Evolutionary conservation across 768 basidiomycete species (phyloP).

Genomic region (Plicaturopsis crispa): DNA sequence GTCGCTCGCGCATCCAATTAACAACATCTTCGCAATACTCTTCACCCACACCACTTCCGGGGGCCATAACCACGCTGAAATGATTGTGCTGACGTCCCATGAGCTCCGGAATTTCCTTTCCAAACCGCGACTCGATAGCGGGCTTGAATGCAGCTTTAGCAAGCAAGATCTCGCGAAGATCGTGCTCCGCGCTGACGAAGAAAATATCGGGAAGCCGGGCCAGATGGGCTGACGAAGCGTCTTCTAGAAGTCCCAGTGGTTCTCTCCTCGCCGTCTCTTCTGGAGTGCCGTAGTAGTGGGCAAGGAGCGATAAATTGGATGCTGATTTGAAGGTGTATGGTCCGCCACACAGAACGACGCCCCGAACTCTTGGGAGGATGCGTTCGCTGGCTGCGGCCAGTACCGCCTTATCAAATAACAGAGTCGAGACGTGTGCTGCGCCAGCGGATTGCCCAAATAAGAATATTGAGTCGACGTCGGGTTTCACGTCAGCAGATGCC

Average conservation of each 20-base stretch:
- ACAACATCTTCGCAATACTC: slow-evolving; percentile 48
- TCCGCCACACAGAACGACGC: slow-evolving; percentile 38
- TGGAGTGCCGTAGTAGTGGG: slow-evolving; percentile 30
- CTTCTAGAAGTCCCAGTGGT: slow-evolving; percentile 32
- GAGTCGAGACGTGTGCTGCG: too few relatives aligned
- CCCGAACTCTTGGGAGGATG: too few relatives aligned
- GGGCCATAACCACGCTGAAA: slow-evolving; percentile 42
- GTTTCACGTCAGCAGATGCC: too few relatives aligned
- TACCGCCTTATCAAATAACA: too few relatives aligned
- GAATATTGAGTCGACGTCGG: slow-evolving; percentile 36
- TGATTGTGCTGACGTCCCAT: slow-evolving; percentile 54
- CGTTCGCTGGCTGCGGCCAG: slow-evolving; percentile 24
- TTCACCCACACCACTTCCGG: slow-evolving; percentile 51
- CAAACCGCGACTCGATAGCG: slow-evolving; percentile 28
- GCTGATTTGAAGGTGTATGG: slow-evolving; percentile 29
- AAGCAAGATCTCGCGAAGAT: slow-evolving; percentile 37
- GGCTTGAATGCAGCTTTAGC: slow-evolving; percentile 29
- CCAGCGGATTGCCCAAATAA: slow-evolving; percentile 61
- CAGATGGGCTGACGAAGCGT: slow-evolving; percentile 25
- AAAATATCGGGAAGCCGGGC: slow-evolving; percentile 38
- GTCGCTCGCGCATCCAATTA: slow-evolving; percentile 26
- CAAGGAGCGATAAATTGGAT: too few relatives aligned
- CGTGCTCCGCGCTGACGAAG: slow-evolving; percentile 43
- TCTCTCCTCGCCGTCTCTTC: slow-evolving; percentile 28
- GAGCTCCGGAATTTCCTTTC: slow-evolving; percentile 23